Base-by-base conservation (phyloP, 768 basidiomycete genomes). In the Neoboletus magnificus region DNA sequence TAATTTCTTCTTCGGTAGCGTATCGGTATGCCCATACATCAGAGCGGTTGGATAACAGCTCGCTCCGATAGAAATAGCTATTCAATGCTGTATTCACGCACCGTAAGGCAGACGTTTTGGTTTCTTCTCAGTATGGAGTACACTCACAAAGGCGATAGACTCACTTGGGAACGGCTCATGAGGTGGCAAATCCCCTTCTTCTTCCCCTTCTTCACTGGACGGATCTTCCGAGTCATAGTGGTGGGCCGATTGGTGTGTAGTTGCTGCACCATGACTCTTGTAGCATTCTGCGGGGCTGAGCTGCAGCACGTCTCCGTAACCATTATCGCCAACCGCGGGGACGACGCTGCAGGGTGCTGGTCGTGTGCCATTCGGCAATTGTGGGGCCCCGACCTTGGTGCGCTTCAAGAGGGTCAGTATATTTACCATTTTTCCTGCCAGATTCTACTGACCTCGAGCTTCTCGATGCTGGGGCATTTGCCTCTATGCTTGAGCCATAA, bases 401-500 rank as follows among this genome's bases (percentile, higher is more conserved):
- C 52, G 57, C 69, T 70, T 48, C 27, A n/a, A 47, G 42, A n/a
- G 9, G 45, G 55, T 69, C 33, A 67, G 65, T 44, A n/a, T 8
- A 23, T 25, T 32, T 13, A 2, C 35, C 32, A 2, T n/a, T 40
- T 42, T 50, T 20, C 40, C 20, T 25, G 30, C 10, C 15, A 7
- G 44, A 23, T 16, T 16, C 18, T 15, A 55, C 71, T 66, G 16
- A 73, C 70, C 64, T 71, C 61, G 2, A 64, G 50, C 36, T 56
- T 61, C 43, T 58, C 56, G 39, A 71, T 56, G 27, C 48, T 20
- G 25, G 57, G 61, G 37, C 73, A 73, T 54, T 72, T 72, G 3
- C 54, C 27, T 40, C 52, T 64, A 50, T 73, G 72, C 55, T 73
- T 73, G 48, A 47, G 36, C 72, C 72, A 73, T 9, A 73, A 39